Conservation (phyloP, 768 basidiomycete species). For the Crassisporium funariophilum region DNA sequence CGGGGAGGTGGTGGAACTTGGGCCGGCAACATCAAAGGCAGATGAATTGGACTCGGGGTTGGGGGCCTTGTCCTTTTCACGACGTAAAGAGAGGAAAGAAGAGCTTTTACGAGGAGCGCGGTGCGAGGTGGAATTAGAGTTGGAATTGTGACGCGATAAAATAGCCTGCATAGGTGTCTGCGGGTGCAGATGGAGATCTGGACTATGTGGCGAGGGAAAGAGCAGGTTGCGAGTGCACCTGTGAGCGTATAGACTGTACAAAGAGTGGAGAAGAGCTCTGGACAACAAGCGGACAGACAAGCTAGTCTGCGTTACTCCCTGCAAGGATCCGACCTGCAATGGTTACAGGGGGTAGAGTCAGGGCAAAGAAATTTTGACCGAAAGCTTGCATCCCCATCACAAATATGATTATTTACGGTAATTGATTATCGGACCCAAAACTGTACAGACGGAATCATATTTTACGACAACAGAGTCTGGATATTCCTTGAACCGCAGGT, state of each 20-base stretch:
- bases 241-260: too few relatives aligned
- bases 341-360: constrained; percentile 2
- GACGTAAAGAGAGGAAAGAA: constrained; percentile 58
- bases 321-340: too few relatives aligned
- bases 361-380: neutral
- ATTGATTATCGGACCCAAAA: neutral
- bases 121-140: constrained; percentile 25
- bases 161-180: constrained; percentile 37
- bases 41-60: constrained; percentile 18
- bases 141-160: constrained; percentile 37
- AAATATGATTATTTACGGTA: constrained; percentile 9
- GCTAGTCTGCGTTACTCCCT: too few relatives aligned
- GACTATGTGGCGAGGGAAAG: constrained; percentile 5
- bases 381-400: neutral
- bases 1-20: constrained; percentile 30
- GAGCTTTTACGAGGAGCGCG: constrained; percentile 54
- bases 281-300: too few relatives aligned
- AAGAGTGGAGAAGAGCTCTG: neutral
- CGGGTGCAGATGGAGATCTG: constrained; percentile 9
- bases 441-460: neutral
- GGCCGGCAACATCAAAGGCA: constrained; percentile 24
- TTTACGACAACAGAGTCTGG: constrained; percentile 8
- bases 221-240: constrained; percentile 2
- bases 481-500: constrained; percentile 19
- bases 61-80: constrained; percentile 44